These are phyloP conservation scores for Pseudogymnoascus verrucosus DNA, from an alignment of 2,329 filamentous ascomycete species.

Conservation along the genomic window DNA sequence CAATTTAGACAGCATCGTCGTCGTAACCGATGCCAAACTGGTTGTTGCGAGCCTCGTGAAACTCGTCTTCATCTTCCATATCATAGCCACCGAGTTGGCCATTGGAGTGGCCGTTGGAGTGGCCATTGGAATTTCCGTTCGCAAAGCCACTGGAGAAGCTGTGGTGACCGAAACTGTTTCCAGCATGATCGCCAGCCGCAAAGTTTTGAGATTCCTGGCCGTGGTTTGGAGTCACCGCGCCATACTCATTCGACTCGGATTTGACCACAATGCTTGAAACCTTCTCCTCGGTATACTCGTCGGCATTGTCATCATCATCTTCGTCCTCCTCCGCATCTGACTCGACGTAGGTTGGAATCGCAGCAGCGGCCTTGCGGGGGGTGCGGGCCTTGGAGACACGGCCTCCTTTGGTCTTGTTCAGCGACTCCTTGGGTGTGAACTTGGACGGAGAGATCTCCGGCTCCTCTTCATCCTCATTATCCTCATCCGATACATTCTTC, in stretches of 20 bases:
- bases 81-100: neutral
- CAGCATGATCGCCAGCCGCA: neutral
- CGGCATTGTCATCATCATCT: neutral
- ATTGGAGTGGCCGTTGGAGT: neutral
- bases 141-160: neutral
- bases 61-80: neutral
- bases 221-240: neutral
- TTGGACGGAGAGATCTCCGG: constrained; percentile 10
- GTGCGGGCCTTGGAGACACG: constrained; percentile 17
- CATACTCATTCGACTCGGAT: neutral
- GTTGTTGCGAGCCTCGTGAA: neutral
- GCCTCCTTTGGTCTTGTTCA: constrained; percentile 20
- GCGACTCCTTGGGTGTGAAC: constrained; percentile 15
- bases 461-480: constrained; percentile 14
- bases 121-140: neutral
- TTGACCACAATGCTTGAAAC: neutral
- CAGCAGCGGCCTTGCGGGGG: neutral
- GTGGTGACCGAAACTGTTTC: neutral
- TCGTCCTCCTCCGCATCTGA: constrained; percentile 11
- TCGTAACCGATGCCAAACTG: neutral
- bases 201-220: neutral
- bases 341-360: constrained; percentile 9
- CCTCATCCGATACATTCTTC: constrained; percentile 10
- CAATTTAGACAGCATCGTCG: neutral
- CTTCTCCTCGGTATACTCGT: neutral